These are phyloP conservation scores for Leccinum aurantiacum DNA, from an alignment of 768 basidiomycete genomes.

Conservation along the genomic window DNA sequence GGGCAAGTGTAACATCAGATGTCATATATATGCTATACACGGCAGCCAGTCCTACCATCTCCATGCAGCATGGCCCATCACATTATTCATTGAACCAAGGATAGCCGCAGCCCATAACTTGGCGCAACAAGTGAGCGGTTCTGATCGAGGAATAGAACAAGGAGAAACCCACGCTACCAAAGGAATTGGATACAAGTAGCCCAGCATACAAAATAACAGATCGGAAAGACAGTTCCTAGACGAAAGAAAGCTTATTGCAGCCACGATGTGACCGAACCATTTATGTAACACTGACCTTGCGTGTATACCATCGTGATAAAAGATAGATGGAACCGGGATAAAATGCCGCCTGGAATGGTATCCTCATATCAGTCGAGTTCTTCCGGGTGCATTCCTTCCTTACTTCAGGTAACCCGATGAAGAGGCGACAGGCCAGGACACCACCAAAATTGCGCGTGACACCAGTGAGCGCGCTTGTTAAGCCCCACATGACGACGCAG, in stretches of 20 bases:
- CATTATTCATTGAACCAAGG: not conserved
- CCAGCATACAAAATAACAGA: not conserved
- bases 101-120: not conserved
- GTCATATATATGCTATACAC: not conserved
- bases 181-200: not conserved
- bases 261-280: not conserved
- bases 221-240: slow-evolving; percentile 1
- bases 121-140: not conserved
- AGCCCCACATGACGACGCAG: not conserved
- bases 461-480: not conserved
- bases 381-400: not conserved
- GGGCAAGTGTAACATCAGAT: not conserved
- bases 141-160: not conserved
- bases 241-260: not conserved
- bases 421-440: not conserved
- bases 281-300: not conserved
- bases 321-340: slow-evolving; percentile 4
- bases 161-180: not conserved
- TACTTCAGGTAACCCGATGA: slow-evolving; percentile 1
- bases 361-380: not conserved
- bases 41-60: not conserved
- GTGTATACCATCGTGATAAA: slow-evolving; percentile 5
- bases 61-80: not conserved
- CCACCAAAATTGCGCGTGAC: not conserved
- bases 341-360: not conserved